Base-by-base conservation (phyloP, 1,284 basidiomycete species). In the Moesziomyces sp. region DNA sequence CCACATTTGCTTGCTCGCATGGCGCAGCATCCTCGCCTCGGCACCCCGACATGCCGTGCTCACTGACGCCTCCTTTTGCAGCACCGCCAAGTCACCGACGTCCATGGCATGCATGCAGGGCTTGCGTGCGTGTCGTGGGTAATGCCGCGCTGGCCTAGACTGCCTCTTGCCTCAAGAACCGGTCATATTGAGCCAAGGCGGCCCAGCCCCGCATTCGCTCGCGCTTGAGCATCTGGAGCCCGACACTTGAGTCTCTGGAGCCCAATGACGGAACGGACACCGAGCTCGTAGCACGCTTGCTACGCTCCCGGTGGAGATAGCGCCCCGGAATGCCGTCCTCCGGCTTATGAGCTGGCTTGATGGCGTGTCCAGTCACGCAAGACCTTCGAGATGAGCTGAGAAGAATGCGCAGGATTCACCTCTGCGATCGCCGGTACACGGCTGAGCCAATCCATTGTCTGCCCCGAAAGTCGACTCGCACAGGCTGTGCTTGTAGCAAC, bases 181-280 rank as follows among this genome's bases (percentile, higher is more conserved):
- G 38, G 4, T 40, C 38, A 40, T n/a, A 40, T 40, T 14, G 13
- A 14, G 8, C 26, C 35, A 35, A 35, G 14, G 13, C 24, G 9
- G 19, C 43, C 26, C 24, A 19, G 51, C 45, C 43, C 42, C 44
- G 14, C 10, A n/a, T 35, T 16, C 30, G 33, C 56, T 70, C 67
- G 67, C 57, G 67, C 67, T 70, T 64, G 67, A 19, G 30, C 30
- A 19, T 57, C 60, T 64, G 42, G 60, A 63, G 67, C 67, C 67
- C 67, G 57, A 21, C 21, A 21, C 67, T 70, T 64, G 67, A 19
- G 30, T 24, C 19, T 57, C 60, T 64, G 42, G 60, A 63, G 67
- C 67, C 67, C 67, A 53, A 64, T 52, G 57, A 57, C 48, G 49
- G 51, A 33, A 59, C 47, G 23, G 3, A 3, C 45, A 35, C 35